These are phyloP conservation scores for Curvularia sp. DNA, from an alignment of 2,329 filamentous ascomycete species.

Conservation along the genomic window DNA sequence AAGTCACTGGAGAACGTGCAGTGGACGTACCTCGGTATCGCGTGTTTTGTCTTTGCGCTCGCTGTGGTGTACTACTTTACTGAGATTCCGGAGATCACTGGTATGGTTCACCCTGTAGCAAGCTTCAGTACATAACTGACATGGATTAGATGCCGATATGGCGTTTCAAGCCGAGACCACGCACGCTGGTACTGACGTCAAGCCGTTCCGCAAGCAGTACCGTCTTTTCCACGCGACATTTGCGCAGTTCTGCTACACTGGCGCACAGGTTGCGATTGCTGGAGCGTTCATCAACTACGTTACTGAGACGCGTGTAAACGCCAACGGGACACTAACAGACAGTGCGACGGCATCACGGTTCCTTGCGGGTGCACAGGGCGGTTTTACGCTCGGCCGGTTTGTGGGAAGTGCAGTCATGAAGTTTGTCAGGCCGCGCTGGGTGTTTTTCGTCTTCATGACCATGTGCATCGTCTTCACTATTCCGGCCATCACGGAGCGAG, in stretches of 20 bases:
- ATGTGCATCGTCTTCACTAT: conserved; percentile 63
- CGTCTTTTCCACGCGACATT: conserved; percentile 77
- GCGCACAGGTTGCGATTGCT: conserved; percentile 68
- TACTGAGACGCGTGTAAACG: conserved; percentile 53
- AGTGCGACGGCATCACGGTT: conserved; percentile 67
- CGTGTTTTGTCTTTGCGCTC: conserved; percentile 64
- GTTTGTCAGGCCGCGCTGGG: conserved; percentile 70
- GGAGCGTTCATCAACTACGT: conserved; percentile 56
- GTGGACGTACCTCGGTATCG: conserved; percentile 70
- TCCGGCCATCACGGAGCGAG: conserved; percentile 60
- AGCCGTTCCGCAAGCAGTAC: conserved; percentile 67
- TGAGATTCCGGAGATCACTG: conserved; percentile 62
- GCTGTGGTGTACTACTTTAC: conserved; percentile 66
- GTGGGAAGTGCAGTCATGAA: conserved; percentile 70
- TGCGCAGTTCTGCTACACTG: conserved; percentile 82
- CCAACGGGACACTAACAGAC: conserved; percentile 46
- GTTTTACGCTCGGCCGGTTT: conserved; percentile 76
- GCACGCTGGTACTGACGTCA: conserved; percentile 49
- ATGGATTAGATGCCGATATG: conserved; percentile 58
- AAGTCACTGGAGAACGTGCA: conserved; percentile 66
- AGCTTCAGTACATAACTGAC: not conserved
- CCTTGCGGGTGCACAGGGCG: conserved; percentile 75
- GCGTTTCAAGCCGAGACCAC: conserved; percentile 55
- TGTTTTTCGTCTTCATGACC: conserved; percentile 72
- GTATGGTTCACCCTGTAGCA: conserved; percentile 16